These are phyloP conservation scores for Roridomyces roridus DNA, from an alignment of 768 basidiomycete genomes.

Conservation along the genomic window DNA sequence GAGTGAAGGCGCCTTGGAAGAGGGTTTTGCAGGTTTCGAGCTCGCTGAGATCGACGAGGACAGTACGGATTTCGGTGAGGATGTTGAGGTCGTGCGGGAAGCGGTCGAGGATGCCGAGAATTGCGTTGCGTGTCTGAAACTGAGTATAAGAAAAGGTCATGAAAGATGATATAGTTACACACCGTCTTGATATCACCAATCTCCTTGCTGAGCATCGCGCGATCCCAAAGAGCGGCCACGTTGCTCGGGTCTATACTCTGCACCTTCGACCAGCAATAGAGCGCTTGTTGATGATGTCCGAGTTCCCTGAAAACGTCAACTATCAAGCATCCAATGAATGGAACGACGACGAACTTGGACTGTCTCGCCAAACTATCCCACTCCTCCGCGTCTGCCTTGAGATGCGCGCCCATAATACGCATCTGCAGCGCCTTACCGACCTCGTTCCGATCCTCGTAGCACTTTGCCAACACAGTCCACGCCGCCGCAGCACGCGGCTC, in stretches of 20 bases:
- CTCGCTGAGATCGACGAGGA: conserved; percentile 79
- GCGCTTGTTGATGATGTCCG: conserved; percentile 81
- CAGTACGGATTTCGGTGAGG: conserved; percentile 77
- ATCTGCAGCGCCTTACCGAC: conserved; percentile 77
- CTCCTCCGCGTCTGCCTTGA: conserved; percentile 82
- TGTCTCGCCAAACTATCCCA: conserved; percentile 85
- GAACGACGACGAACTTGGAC: conserved; percentile 62
- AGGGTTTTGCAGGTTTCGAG: conserved; percentile 68
- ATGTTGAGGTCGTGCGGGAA: conserved; percentile 84
- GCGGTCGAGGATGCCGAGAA: conserved; percentile 73
- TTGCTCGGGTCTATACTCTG: conserved; percentile 81
- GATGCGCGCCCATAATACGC: conserved; percentile 89
- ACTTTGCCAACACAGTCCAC: conserved; percentile 89
- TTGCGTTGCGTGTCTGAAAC: conserved; percentile 73
- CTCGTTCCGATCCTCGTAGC: conserved; percentile 77
- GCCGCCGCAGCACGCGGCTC: conserved; percentile 85
- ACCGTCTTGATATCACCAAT: conserved; percentile 75
- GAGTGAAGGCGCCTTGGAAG: conserved; percentile 78
- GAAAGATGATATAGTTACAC: conserved; percentile 27
- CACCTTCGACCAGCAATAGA: conserved; percentile 91
- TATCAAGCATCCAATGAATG: not conserved
- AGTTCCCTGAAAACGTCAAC: conserved; percentile 51
- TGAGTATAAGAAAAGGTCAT: too few species aligned
- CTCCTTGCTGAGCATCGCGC: conserved; percentile 80
- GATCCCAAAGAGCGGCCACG: conserved; percentile 88